Evolutionary conservation across 2,329 filamentous ascomycete species (phyloP), one percentile per base, ranked within the genome.

Genomic region (Alternaria solani): DNA sequence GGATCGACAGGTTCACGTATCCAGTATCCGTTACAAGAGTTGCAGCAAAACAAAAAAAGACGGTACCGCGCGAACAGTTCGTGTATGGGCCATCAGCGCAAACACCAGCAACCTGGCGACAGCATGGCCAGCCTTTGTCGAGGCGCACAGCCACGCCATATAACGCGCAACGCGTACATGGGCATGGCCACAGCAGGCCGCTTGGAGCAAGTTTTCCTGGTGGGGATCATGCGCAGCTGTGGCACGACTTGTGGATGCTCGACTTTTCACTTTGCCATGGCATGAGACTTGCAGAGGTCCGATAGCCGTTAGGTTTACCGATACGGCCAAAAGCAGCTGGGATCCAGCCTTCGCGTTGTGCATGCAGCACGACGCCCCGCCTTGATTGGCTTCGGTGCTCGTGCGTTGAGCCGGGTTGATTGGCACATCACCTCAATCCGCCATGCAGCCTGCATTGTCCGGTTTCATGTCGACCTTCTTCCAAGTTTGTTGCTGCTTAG

Each of bases 401-500:
- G 51, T 51, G 36, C 51, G 51, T 41, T 51, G 51, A 51, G n/a
- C 38, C 36, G 41, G 20, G n/a, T 43, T 75, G 65, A 77, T 77
- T 78, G 69, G 75, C 57, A 49, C 54, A 42, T 59, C 61, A 53
- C 54, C 54, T 59, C 59, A 62, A 58, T 63, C 61, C 52, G 62
- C 67, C 61, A 68, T 65, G 65, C 55, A 55, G 48, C 44, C 61
- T 49, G 57, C 62, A 58, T 52, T 48, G 56, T 57, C 67, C 61
- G 66, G 74, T 76, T 77, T 76, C 74, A 75, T 55, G 60, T 69
- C 62, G 59, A 57, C 61, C 57, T 64, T 68, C 65, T 75, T 78
- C 74, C 74, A 75, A 66, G 74, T 77, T 76, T 76, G 71, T 72
- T 76, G 60, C 16, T 72, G 70, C 66, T 41, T 66, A 23, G 64